Base-by-base conservation (phyloP, 2,329 filamentous ascomycete species). In the Daldinia eschscholtzii region DNA sequence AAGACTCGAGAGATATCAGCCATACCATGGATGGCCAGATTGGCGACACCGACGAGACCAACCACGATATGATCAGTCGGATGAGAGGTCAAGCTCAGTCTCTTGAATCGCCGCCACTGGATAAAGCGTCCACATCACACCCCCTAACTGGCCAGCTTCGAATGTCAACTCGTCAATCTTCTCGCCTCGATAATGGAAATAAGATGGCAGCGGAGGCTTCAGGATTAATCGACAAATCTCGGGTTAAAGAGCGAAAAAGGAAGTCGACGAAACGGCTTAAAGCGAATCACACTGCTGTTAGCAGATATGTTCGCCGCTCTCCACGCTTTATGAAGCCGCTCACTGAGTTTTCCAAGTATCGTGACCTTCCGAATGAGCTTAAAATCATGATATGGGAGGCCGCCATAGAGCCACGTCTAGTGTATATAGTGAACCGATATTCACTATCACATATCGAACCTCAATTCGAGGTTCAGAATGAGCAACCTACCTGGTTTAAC, bases 371-470 rank as follows among this genome's bases (percentile, higher is more conserved):
- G 4, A 1, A 35, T 4, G 77, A 79, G 60, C 57, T 79, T 6
- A 67, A 74, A 65, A 66, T 78, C 18, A 73, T 77, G 72, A 67
- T 79, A 15, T 79, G 76, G 76, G 75, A 79, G 61, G 72, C 72
- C 12, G 75, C 74, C 7, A 64, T 77, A 6, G 59, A 65, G 10
- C 73, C 77, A 12, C 75, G 77, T 23, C 42, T 76, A 12, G 59
- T 72, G 2, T 79, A 79, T 52, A 71, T 79, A 37, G 71, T 74
- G 55, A 79, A 79, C 55, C 70, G 76, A 56, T 64, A 57, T n/a
- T 72, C 72, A 6, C 6, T 48, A 6, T 4, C 48, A 5, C 64
- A 57, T 12, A 52, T 33, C 6, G 26, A 42, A 46, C 44, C 5
- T 15, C 63, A 28, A 15, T 67, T 71, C 42, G 72, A 67, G 0